Base-by-base conservation (phyloP, 2,329 filamentous ascomycete genomes). In the Pseudogymnoascus sp. region DNA sequence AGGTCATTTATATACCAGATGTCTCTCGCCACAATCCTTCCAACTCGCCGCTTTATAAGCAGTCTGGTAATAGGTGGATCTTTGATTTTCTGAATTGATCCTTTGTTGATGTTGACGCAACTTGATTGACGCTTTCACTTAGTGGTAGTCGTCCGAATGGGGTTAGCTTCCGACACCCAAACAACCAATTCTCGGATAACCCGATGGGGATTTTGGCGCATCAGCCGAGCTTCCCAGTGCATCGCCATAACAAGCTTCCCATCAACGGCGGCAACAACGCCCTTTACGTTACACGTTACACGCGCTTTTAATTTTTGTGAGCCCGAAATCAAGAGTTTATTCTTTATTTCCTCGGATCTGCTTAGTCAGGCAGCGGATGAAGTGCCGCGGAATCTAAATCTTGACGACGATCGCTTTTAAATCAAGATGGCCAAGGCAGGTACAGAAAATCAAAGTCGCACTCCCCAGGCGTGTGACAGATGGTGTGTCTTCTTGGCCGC, bases 401-500 rank as follows among this genome's bases (percentile, higher is more conserved):
- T 42, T 25, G 21, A 10, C 25, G n/a, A 15, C 31, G 31, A 4
- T 59, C 9, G 36, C 6, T 29, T n/a, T 59, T 29, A 25, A 13
- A 59, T 41, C 59, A 41, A 12, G 17, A 60, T 60, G 21, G 7
- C 36, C n/a, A 60, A 60, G 25, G 17, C 36, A 5, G 27, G 44
- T 2, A 15, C 12, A 10, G 21, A 33, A 15, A 21, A 1, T n/a
- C 15, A 25, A 21, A 15, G 41, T 21, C 62, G 62, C 12, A 63
- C 62, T 42, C 62, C 62, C 4, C 62, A 63, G 27, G 62, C 60
- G 15, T 63, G 62, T 31, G 62, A 63, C 12, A 58, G 62, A 63
- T 63, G 62, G 62, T 59, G 38, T 59, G 60, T 44, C 4, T 60
- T 39, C 36, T 51, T 9, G n/a, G 58, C 13, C 12, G n/a, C 2